Base-by-base conservation (phyloP, 2,329 filamentous ascomycete species). In the Fusarium tjaetaba region DNA sequence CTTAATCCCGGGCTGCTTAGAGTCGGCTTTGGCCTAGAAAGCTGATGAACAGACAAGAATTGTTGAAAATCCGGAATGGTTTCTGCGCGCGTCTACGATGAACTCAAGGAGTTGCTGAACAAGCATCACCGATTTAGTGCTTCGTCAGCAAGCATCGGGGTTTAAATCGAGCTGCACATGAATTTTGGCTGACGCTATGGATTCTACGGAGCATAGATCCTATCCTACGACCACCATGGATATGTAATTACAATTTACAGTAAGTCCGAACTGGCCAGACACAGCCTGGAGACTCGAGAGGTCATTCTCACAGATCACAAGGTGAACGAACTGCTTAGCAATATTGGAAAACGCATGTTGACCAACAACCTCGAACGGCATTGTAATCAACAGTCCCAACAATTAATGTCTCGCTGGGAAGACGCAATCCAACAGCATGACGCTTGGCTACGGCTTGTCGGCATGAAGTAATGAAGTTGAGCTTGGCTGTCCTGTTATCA, bases 121-220 rank as follows among this genome's bases (percentile, higher is more conserved):
- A 65, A 56, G 52, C 36, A 67, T 24, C 39, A 13, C 42, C 24
- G n/a, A 62, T 53, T 34, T 36, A 49, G 55, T 60, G 62, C 63
- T 74, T 74, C 41, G 71, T 68, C 67, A 73, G 67, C 71, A 60
- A 60, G 24, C 22, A 7, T 32, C 58, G n/a, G 42, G 11, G 4
- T 53, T 46, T 39, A 14, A 15, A n/a, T 58, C 15, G 28, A n/a
- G 16, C 26, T 30, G 7, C 41, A 36, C 11, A 53, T 36, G 45
- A 39, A 30, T n/a, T 38, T 28, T 60, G 61, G 57, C 42, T 65
- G 66, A 58, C 22, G 32, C n/a, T 18, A 32, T 51, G 22, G 22
- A 34, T 24, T 45, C 11, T 51, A 38, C 36, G 36, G 36, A 38
- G 36, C 16, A 42, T 43, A 38, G n/a, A 46, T 34, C n/a, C n/a